phyloP scores from a whole-genome alignment of 371 early-diverging fungal species.

The Mucor circinelloides region DNA sequence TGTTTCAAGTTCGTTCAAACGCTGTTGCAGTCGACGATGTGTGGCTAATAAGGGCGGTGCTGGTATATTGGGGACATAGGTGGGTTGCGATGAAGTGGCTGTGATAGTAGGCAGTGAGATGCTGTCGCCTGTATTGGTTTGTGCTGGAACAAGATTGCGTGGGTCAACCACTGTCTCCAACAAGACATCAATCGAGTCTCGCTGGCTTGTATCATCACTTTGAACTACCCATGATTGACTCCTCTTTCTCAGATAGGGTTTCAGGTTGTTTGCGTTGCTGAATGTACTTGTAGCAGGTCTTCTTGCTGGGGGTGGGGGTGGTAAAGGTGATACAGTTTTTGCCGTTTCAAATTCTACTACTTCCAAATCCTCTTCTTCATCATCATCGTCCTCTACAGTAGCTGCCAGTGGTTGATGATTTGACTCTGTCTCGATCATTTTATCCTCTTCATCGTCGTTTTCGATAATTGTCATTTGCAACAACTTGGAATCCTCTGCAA shows the following conservation, averaged over 20 bases:
- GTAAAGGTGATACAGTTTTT: neutral
- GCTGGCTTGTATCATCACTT: neutral
- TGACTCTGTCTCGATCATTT: neutral
- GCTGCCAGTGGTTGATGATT: slow-evolving; percentile 10
- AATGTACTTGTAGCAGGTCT: neutral
- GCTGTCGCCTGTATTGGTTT: slow-evolving; percentile 31
- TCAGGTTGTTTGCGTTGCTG: neutral
- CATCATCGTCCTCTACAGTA: slow-evolving; percentile 48
- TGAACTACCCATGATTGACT: slow-evolving; percentile 13
- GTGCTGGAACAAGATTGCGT: slow-evolving; percentile 31
- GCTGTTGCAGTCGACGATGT: slow-evolving; percentile 34
- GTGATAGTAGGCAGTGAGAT: slow-evolving; percentile 21
- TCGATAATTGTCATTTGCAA: neutral
- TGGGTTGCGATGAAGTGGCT: slow-evolving; percentile 2
- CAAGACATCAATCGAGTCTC: slow-evolving; percentile 17
- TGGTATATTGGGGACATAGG: slow-evolving; percentile 46
- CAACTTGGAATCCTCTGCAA: slow-evolving; percentile 29
- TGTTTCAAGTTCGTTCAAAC: slow-evolving; percentile 16
- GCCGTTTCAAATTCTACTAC: slow-evolving; percentile 21
- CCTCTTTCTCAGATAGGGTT: neutral
- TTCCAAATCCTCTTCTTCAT: slow-evolving; percentile 37
- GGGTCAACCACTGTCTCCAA: slow-evolving; percentile 31
- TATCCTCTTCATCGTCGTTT: slow-evolving; percentile 8
- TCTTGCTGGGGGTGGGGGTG: neutral
- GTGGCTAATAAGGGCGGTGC: slow-evolving; percentile 47